phyloP scores from a whole-genome alignment of 805 yeast genomes.

The Monosporozyma solicola region DNA sequence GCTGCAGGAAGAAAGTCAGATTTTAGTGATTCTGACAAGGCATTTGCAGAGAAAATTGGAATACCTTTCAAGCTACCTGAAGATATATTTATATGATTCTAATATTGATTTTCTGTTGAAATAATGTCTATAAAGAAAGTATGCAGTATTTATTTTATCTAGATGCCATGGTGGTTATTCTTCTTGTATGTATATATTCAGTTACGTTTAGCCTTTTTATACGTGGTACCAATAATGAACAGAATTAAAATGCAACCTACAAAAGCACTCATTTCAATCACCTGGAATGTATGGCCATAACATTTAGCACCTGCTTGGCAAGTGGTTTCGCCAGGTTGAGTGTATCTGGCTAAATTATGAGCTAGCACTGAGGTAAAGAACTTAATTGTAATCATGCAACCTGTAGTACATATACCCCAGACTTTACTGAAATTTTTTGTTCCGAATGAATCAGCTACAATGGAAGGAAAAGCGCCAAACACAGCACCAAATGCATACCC shows the following conservation, averaged over 20 bases:
- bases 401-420: slow-evolving; percentile 70
- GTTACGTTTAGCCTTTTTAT: background rate
- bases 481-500: slow-evolving; percentile 64
- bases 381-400: slow-evolving; percentile 51
- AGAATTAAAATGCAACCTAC: background rate
- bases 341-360: slow-evolving; percentile 38
- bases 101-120: background rate
- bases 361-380: slow-evolving; percentile 50
- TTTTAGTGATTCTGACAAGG: slow-evolving; percentile 69
- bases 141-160: background rate
- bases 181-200: background rate
- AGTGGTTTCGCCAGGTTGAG: slow-evolving; percentile 34
- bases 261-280: background rate
- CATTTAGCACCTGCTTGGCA: slow-evolving; percentile 40
- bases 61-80: slow-evolving; percentile 65
- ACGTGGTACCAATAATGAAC: background rate
- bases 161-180: background rate
- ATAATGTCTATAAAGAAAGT: background rate
- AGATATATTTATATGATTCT: slow-evolving; percentile 37
- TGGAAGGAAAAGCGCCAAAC: slow-evolving; percentile 71
- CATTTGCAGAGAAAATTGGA: slow-evolving; percentile 54
- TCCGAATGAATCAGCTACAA: slow-evolving; percentile 66
- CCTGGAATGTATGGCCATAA: slow-evolving; percentile 37
- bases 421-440: slow-evolving; percentile 58
- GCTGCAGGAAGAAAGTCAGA: slow-evolving; percentile 84